A percentile compares a stretch with the other conserved stretches of the same genome.
These are phyloP conservation scores for Croton setiger DNA, from an alignment of 441 rosid species.

Conservation along the genomic window DNA sequence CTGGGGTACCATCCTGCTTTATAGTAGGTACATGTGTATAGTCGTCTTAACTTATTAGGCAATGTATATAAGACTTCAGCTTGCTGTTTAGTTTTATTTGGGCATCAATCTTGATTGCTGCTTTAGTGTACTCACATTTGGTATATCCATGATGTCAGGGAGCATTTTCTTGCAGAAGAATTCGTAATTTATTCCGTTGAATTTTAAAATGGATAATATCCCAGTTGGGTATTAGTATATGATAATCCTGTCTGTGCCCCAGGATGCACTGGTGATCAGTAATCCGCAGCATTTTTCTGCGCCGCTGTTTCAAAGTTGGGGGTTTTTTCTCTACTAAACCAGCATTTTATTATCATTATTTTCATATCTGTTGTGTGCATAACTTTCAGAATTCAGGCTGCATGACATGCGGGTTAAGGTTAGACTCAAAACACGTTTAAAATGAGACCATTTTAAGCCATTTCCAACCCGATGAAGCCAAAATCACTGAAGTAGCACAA, in stretches of 20 bases:
- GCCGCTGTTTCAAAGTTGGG: neutral
- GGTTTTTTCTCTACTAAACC: neutral
- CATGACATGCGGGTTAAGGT: too few relatives aligned
- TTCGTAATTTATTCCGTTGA: conserved; percentile 3
- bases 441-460: too few relatives aligned
- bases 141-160: neutral
- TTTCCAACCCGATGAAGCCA: too few relatives aligned
- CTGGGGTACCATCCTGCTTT: conserved; percentile 57
- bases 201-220: neutral
- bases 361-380: too few relatives aligned
- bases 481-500: too few relatives aligned
- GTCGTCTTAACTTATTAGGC: conserved; percentile 15
- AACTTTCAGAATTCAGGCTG: too few relatives aligned
- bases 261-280: neutral
- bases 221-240: neutral
- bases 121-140: conserved; percentile 6
- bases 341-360: too few relatives aligned
- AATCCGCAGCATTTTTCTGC: neutral
- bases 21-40: conserved; percentile 36
- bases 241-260: neutral
- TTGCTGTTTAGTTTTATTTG: conserved; percentile 10
- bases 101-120: conserved; percentile 13
- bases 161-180: conserved; percentile 5
- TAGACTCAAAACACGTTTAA: too few relatives aligned
- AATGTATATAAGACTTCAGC: conserved; percentile 14